A percentile compares a stretch with the other conserved stretches of the same genome.
Evolutionary conservation across 495 filamentous ascomycete species (phyloP).

Genomic region (Penicillium paradoxum): DNA sequence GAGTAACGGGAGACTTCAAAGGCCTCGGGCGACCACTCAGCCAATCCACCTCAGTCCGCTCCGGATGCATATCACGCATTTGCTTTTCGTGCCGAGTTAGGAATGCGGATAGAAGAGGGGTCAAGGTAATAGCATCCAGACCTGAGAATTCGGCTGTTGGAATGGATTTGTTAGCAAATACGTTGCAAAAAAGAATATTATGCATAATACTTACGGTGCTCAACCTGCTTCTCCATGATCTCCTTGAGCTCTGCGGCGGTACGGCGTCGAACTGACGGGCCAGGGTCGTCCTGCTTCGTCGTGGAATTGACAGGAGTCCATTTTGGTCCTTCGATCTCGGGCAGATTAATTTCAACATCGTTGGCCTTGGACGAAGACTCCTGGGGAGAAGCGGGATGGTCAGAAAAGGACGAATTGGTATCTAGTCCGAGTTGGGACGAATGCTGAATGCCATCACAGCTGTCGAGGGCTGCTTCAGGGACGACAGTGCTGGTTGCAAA

Average conservation of each 20-base stretch:
- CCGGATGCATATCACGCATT: not conserved
- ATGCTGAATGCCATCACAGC: not conserved
- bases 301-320: not conserved
- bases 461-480: not conserved
- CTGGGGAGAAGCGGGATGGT: not conserved
- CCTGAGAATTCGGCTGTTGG: not conserved
- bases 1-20: not conserved
- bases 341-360: not conserved
- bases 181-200: not conserved
- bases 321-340: too few species aligned
- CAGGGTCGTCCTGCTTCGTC: not conserved
- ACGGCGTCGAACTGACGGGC: not conserved
- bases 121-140: not conserved
- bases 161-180: not conserved
- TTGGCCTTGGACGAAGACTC: not conserved
- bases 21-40: not conserved
- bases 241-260: not conserved
- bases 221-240: not conserved
- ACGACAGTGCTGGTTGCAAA: not conserved
- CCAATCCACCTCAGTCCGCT: not conserved
- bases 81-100: not conserved
- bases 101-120: not conserved
- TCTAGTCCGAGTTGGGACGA: not conserved
- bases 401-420: too few species aligned
- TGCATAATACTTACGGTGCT: not conserved